A percentile compares a stretch with the other conserved stretches of the same genome.
Evolutionary conservation across 2,329 filamentous ascomycete genomes (phyloP).

Genomic region (Huntiella moniliformis): DNA sequence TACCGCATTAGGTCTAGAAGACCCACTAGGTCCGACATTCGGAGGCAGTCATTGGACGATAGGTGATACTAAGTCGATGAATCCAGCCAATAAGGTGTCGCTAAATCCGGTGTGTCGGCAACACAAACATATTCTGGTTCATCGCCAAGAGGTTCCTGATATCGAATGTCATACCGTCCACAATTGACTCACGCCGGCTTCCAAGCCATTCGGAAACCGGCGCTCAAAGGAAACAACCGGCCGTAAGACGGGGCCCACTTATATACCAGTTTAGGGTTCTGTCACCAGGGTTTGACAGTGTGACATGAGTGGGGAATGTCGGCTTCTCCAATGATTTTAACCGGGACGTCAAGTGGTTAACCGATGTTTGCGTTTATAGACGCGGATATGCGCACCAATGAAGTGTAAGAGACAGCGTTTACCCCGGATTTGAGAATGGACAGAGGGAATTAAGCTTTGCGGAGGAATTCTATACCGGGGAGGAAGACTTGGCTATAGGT

Average conservation of each 20-base stretch:
- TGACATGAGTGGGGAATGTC: not conserved
- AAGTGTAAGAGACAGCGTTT: too few species aligned
- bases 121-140: not conserved
- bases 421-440: too few species aligned
- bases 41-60: slow-evolving; percentile 1
- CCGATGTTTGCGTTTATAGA: too few species aligned
- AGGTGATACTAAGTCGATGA: not conserved
- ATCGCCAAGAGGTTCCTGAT: not conserved
- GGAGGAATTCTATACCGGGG: too few species aligned
- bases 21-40: slow-evolving; percentile 4
- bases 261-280: not conserved
- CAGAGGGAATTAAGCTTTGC: too few species aligned
- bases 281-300: not conserved
- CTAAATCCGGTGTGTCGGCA: not conserved
- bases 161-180: not conserved
- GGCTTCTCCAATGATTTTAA: too few species aligned
- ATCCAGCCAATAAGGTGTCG: not conserved
- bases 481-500: too few species aligned
- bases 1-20: not conserved
- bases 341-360: too few species aligned
- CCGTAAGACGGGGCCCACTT: not conserved
- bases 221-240: not conserved
- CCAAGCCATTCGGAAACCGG: not conserved
- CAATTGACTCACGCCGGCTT: not conserved
- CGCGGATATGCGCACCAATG: too few species aligned